phyloP scores from a whole-genome alignment of 2,329 filamentous ascomycete species.

The Aureobasidium namibiae region DNA sequence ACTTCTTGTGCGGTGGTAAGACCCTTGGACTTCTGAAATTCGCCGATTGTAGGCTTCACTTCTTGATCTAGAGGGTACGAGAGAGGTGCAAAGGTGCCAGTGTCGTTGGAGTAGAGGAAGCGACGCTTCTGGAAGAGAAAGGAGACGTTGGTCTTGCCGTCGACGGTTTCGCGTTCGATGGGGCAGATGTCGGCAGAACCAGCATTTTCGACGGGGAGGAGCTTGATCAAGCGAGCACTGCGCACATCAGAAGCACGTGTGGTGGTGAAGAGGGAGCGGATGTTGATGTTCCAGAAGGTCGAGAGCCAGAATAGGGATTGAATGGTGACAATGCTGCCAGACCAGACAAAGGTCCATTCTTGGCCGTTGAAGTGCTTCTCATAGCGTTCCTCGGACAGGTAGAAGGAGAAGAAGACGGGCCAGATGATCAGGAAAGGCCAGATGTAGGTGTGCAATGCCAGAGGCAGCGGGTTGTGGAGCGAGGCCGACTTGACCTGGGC shows the following conservation, averaged over 20 bases:
- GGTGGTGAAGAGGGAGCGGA: constrained; percentile 74
- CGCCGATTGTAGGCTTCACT: constrained; percentile 68
- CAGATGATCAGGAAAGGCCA: constrained; percentile 90
- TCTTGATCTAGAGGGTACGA: constrained; percentile 76
- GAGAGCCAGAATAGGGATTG: constrained; percentile 90
- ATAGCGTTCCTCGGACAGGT: constrained; percentile 75
- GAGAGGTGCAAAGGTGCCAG: constrained; percentile 70
- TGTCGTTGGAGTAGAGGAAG: constrained; percentile 71
- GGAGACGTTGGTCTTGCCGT: constrained; percentile 67
- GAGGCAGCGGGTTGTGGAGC: constrained; percentile 76
- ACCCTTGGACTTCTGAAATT: constrained; percentile 74
- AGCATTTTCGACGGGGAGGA: constrained; percentile 82
- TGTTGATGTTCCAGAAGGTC: constrained; percentile 94
- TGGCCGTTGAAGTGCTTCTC: constrained; percentile 84
- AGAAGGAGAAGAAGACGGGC: constrained; percentile 85
- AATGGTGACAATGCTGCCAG: constrained; percentile 74
- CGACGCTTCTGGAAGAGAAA: constrained; percentile 98
- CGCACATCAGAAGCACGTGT: constrained; percentile 60
- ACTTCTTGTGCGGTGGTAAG: constrained; percentile 68
- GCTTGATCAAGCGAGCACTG: constrained; percentile 80
- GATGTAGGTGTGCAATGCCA: constrained; percentile 76
- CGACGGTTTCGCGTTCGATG: constrained; percentile 67
- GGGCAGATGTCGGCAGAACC: constrained; percentile 81
- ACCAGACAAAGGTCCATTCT: constrained; percentile 98
- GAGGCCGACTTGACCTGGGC: constrained; percentile 80